phyloP scores from a whole-genome alignment of 768 basidiomycete species.

The Kwoniella sp. region DNA sequence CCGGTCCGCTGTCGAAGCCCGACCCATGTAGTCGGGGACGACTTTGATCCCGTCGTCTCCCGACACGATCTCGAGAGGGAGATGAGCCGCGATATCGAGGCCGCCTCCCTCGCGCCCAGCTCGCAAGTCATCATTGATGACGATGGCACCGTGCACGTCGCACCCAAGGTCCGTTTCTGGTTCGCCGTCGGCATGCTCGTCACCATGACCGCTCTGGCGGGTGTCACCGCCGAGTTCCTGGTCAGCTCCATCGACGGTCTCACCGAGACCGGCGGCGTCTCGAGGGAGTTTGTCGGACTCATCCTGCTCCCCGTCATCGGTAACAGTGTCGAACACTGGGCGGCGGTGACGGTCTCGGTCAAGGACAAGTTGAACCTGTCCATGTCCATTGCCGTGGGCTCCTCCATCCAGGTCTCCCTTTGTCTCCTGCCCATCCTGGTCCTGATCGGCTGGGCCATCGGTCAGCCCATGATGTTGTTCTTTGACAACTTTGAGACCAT shows the following conservation, averaged over 20 bases:
- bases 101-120: not conserved
- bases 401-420: constrained; percentile 42
- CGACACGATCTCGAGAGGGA: not conserved
- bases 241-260: constrained; percentile 39
- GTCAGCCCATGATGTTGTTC: constrained; percentile 45
- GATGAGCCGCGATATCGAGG: constrained; percentile 6
- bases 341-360: constrained; percentile 84
- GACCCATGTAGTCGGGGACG: not conserved
- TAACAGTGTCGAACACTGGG: constrained; percentile 66
- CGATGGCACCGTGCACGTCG: constrained; percentile 18
- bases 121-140: constrained; percentile 14
- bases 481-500: constrained; percentile 48
- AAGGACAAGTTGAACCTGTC: constrained; percentile 79
- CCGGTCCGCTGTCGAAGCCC: not conserved
- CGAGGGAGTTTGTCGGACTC: constrained; percentile 75
- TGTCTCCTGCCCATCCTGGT: constrained; percentile 44
- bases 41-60: not conserved
- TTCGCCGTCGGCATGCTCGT: constrained; percentile 35
- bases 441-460: constrained; percentile 46
- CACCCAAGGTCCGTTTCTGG: constrained; percentile 26
- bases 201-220: constrained; percentile 41
- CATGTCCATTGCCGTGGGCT: constrained; percentile 70
- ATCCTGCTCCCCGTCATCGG: constrained; percentile 81
- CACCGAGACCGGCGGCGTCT: constrained; percentile 51
- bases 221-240: constrained; percentile 42